A percentile compares a stretch with the other conserved stretches of the same genome.
phyloP scores from a whole-genome alignment of 2,329 filamentous ascomycete genomes.

The Fusarium succisae region DNA sequence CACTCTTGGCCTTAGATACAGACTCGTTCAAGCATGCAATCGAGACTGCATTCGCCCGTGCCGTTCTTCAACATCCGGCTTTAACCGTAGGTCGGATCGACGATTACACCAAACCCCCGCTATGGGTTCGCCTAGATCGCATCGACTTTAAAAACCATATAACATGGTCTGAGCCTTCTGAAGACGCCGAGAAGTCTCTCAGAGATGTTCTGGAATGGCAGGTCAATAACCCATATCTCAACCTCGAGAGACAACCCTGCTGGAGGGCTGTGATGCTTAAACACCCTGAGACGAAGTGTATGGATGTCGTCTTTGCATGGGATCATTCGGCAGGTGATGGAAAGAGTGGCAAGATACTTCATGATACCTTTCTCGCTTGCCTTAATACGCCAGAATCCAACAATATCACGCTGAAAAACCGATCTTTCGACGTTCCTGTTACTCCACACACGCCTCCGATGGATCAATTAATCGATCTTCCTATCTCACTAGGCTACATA shows the following conservation, averaged over 20 bases:
- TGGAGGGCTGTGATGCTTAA: background rate
- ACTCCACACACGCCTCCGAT: background rate
- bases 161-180: background rate
- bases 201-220: background rate
- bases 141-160: background rate
- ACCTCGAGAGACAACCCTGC: background rate
- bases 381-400: background rate
- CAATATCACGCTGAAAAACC: background rate
- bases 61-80: background rate
- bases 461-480: background rate
- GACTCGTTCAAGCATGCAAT: background rate
- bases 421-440: background rate
- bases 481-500: background rate
- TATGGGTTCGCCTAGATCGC: background rate
- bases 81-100: background rate
- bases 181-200: background rate
- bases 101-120: background rate
- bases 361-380: background rate
- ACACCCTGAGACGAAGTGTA: no score
- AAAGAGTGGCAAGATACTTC: background rate
- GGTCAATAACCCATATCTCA: background rate
- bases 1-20: background rate
- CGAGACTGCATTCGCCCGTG: background rate
- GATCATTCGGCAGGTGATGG: background rate
- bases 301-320: background rate